These are phyloP conservation scores for Fimicolochytrium jonesii DNA, from an alignment of 192 early-diverging fungal genomes.

Conservation along the genomic window DNA sequence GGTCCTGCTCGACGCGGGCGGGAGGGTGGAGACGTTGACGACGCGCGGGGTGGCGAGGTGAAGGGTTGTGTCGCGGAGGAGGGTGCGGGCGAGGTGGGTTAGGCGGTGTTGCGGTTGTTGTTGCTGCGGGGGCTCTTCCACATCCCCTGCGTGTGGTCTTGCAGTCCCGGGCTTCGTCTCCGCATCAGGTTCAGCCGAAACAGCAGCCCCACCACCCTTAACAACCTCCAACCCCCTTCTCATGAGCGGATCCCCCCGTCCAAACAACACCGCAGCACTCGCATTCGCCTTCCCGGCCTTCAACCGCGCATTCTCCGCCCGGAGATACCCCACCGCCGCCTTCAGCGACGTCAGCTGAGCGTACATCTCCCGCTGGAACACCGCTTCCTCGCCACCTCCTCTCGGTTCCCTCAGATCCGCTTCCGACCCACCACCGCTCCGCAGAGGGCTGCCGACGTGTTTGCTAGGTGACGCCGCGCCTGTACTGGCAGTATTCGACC, in stretches of 20 bases:
- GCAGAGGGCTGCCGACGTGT: neutral
- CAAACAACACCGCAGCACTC: conserved; percentile 26
- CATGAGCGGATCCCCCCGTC: conserved; percentile 39
- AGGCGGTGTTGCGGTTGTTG: neutral
- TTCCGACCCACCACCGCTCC: neutral
- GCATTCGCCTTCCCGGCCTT: conserved; percentile 54
- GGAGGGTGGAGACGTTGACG: conserved; percentile 7
- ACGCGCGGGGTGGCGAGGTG: conserved; percentile 1
- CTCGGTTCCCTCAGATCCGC: neutral
- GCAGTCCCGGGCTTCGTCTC: neutral
- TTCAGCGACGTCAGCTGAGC: conserved; percentile 59
- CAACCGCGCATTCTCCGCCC: conserved; percentile 77
- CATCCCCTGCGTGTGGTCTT: neutral
- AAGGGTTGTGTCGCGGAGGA: conserved; percentile 4
- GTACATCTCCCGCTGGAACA: conserved; percentile 1
- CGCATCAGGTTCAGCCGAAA: neutral
- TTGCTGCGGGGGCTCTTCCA: neutral
- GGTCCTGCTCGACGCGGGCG: neutral
- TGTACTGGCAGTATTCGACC: too few relatives aligned
- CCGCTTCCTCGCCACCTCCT: neutral
- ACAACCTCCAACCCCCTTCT: neutral
- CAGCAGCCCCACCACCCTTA: neutral
- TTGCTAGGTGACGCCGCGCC: neutral
- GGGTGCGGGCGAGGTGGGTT: neutral
- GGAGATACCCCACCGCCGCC: conserved; percentile 68